Conservation (phyloP, 1,284 basidiomycete genomes). For the Peniophora sp. region DNA sequence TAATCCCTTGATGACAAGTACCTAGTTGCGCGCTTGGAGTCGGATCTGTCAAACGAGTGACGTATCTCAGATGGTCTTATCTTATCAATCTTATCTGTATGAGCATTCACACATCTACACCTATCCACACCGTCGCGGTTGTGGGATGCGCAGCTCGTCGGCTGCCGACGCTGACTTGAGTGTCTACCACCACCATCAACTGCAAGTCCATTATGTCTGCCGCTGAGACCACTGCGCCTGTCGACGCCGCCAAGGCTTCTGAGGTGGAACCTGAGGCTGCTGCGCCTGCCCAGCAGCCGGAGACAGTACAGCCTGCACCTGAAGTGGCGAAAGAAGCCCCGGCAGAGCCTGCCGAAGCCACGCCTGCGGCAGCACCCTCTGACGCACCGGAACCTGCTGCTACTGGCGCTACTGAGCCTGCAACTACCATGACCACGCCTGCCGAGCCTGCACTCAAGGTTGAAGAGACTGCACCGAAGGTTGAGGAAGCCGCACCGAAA, state of each 20-base stretch:
- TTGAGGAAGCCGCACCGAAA: conserved; percentile 7
- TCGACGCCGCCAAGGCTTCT: neutral
- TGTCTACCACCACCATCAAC: neutral
- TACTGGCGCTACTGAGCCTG: neutral
- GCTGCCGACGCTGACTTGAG: neutral
- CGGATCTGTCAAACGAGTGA: too few species aligned
- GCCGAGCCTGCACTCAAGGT: neutral
- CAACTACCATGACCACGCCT: neutral
- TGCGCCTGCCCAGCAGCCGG: neutral
- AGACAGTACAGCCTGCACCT: neutral
- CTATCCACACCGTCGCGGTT: too few species aligned
- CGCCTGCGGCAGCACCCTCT: neutral
- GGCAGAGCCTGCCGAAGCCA: neutral
- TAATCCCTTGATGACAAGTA: too few species aligned
- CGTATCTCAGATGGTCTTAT: too few species aligned
- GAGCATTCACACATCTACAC: too few species aligned
- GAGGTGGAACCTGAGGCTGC: neutral
- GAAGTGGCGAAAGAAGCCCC: neutral
- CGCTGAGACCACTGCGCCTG: neutral
- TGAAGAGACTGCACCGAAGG: neutral
- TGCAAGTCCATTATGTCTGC: neutral
- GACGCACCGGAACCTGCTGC: neutral
- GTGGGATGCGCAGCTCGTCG: too few species aligned
- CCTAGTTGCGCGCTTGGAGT: too few species aligned
- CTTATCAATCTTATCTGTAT: too few species aligned